Percentiles rank a stretch among this genome's conserved stretches.
These are phyloP conservation scores for Leersia perrieri DNA, from an alignment of 176 grass and related monocot species.

Conservation along the genomic window DNA sequence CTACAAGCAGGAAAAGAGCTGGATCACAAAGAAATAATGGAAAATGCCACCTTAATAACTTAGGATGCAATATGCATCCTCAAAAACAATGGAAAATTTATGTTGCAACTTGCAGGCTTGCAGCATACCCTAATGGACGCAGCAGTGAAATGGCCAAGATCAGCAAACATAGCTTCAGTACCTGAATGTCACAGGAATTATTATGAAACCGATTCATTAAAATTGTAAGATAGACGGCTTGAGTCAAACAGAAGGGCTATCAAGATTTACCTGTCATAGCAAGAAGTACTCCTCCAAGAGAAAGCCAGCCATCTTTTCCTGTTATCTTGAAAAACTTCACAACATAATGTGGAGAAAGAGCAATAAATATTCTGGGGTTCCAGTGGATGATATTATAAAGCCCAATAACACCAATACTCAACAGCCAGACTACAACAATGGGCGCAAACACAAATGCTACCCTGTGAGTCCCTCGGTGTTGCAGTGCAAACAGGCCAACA, in stretches of 20 bases:
- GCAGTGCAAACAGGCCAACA: constrained; percentile 69
- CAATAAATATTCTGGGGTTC: constrained; percentile 63
- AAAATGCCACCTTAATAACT: not conserved
- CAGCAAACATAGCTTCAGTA: constrained; percentile 84
- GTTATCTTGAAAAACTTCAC: constrained; percentile 61
- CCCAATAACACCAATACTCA: constrained; percentile 55
- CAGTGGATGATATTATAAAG: constrained; percentile 69
- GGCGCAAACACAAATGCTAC: constrained; percentile 77
- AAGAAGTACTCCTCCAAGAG: constrained; percentile 69
- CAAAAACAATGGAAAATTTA: not conserved
- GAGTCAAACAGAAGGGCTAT: not conserved
- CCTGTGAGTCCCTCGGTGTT: constrained; percentile 66
- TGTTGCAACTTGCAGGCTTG: not conserved
- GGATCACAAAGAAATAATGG: not conserved
- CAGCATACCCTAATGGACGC: constrained; percentile 65
- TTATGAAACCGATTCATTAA: constrained; percentile 16
- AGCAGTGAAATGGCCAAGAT: constrained; percentile 72
- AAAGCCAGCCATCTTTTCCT: constrained; percentile 64
- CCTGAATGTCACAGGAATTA: constrained; percentile 34
- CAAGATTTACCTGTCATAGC: constrained; percentile 54
- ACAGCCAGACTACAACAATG: constrained; percentile 58
- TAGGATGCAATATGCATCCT: not conserved
- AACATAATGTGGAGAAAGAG: constrained; percentile 65
- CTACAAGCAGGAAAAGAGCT: constrained; percentile 27
- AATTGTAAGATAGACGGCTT: not conserved